A percentile compares a stretch with the other conserved stretches of the same genome.
These are phyloP conservation scores for Fusarium stilboides DNA, from an alignment of 2,329 filamentous ascomycete genomes.

Conservation along the genomic window DNA sequence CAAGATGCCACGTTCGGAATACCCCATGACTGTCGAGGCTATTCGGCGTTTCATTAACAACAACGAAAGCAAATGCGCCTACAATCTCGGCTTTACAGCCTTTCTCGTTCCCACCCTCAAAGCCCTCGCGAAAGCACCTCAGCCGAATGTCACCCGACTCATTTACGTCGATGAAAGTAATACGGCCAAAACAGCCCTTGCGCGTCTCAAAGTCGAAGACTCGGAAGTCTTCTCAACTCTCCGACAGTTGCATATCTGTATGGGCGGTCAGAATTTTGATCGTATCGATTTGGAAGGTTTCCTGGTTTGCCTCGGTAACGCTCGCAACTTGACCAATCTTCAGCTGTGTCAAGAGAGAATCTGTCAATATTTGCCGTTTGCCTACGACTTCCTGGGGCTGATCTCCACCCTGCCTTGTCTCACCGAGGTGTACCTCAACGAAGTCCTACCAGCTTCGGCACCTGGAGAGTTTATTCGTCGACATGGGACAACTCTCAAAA, in stretches of 20 bases:
- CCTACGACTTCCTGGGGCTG: neutral
- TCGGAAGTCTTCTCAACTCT: neutral
- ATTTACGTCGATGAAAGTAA: slow-evolving; percentile 6
- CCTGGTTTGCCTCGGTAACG: neutral
- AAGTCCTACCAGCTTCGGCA: neutral
- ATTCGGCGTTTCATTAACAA: neutral
- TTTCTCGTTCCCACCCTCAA: slow-evolving; percentile 9
- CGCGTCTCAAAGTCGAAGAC: neutral
- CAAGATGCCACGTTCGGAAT: neutral
- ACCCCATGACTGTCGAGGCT: neutral
- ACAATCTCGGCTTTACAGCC: slow-evolving; percentile 4
- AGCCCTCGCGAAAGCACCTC: neutral
- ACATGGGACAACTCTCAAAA: slow-evolving; percentile 13
- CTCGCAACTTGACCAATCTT: slow-evolving; percentile 3
- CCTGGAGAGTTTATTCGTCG: neutral
- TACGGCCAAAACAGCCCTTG: neutral
- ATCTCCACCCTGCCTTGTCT: slow-evolving; percentile 6
- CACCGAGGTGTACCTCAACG: neutral
- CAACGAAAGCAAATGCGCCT: accelerated
- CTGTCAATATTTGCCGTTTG: too few species aligned
- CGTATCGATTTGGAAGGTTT: neutral
- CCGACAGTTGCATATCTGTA: slow-evolving; percentile 15
- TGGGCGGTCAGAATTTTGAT: neutral
- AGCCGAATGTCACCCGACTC: neutral
- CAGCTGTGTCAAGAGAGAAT: neutral